Conservation (phyloP, 2,329 filamentous ascomycete genomes). For the Colletotrichum graminicola region DNA sequence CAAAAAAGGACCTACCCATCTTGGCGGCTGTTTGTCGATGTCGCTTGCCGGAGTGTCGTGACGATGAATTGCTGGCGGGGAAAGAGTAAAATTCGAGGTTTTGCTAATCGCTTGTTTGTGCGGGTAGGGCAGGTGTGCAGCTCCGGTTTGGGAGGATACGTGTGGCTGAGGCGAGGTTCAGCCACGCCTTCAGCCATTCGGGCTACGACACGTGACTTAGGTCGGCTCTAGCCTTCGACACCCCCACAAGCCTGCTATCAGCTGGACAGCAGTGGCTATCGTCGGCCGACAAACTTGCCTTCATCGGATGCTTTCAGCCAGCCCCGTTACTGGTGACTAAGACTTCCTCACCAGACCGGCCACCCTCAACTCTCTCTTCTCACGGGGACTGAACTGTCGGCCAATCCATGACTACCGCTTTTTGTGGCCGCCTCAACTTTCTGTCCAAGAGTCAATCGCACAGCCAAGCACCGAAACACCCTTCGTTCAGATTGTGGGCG, state of each 20-base stretch:
- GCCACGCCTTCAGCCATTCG: conserved; percentile 24
- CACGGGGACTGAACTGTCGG: background rate
- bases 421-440: conserved; percentile 10
- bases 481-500: conserved; percentile 33
- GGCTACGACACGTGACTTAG: conserved; percentile 29
- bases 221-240: no score
- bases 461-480: conserved; percentile 34
- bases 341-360: background rate
- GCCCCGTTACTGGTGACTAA: background rate
- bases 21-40: conserved; percentile 44
- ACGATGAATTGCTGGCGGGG: conserved; percentile 39
- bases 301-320: background rate
- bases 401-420: background rate
- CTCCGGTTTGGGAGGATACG: background rate
- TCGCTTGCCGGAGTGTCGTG: conserved; percentile 44
- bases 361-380: background rate
- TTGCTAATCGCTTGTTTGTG: conserved; percentile 42
- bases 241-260: background rate
- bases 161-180: conserved; percentile 32
- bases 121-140: conserved; percentile 40
- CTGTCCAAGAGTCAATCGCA: background rate
- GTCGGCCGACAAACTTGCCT: background rate
- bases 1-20: conserved; percentile 41
- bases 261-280: background rate
- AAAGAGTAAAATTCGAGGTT: conserved; percentile 26